Conservation (phyloP, 2,329 filamentous ascomycete genomes). For the Karstenula rhodostoma region DNA sequence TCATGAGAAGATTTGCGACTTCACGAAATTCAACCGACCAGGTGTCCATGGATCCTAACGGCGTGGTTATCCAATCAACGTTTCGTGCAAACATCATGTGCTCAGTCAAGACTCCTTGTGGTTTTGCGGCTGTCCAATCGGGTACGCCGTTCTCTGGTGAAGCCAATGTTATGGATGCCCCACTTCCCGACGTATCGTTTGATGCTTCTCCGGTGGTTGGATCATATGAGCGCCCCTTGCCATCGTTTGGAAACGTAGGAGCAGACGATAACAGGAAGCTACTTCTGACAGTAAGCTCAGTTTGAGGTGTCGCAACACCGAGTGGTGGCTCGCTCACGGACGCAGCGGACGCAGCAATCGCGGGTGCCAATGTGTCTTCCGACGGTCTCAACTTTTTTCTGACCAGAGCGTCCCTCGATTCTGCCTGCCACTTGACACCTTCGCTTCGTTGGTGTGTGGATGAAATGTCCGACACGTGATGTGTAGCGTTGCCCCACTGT, state of each 20-base stretch:
- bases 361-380: background rate
- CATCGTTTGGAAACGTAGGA: conserved; percentile 24
- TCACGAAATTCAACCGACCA: conserved; percentile 61
- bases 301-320: background rate
- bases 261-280: conserved; percentile 27
- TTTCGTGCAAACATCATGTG: conserved; percentile 49
- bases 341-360: background rate
- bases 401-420: background rate
- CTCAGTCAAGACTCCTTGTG: conserved; percentile 38
- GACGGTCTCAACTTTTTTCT: background rate
- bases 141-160: conserved; percentile 32
- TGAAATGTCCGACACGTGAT: conserved; percentile 18
- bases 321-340: background rate
- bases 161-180: conserved; percentile 31
- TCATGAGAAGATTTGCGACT: conserved; percentile 41
- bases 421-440: background rate
- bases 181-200: conserved; percentile 26
- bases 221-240: conserved; percentile 2
- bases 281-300: conserved; percentile 5
- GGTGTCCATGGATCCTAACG: conserved; percentile 56
- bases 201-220: conserved; percentile 24
- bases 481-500: conserved; percentile 17
- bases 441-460: background rate
- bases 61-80: conserved; percentile 58
- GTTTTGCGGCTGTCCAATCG: conserved; percentile 37